Conservation (phyloP, 2,329 filamentous ascomycete genomes). For the Monilinia aucupariae region DNA sequence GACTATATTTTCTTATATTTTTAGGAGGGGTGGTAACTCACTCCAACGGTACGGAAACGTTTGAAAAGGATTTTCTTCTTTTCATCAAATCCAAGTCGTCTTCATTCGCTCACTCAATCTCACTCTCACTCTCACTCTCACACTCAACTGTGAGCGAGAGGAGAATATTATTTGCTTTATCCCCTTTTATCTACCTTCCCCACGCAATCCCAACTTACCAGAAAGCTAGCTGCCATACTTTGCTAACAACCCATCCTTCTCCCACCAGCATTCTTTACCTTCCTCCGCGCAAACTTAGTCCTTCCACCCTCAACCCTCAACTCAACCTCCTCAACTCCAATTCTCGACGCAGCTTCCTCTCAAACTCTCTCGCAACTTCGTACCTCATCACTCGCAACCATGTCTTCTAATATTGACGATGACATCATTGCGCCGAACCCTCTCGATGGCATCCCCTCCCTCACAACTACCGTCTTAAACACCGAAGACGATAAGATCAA, state of each 20-base stretch:
- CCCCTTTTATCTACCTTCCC: not conserved
- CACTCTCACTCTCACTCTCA: not conserved
- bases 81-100: not conserved
- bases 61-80: not conserved
- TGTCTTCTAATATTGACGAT: constrained; percentile 35
- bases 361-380: constrained; percentile 37
- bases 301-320: constrained; percentile 48
- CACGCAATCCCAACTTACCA: not conserved
- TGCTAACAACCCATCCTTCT: constrained; percentile 7
- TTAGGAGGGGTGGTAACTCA: too few relatives aligned
- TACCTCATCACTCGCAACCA: constrained; percentile 37
- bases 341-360: constrained; percentile 50
- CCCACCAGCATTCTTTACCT: constrained; percentile 70
- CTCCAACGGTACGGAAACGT: too few relatives aligned
- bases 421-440: constrained; percentile 35
- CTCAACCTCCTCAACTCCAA: constrained; percentile 60
- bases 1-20: too few relatives aligned
- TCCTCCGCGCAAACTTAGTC: constrained; percentile 73
- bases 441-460: constrained; percentile 51
- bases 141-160: not conserved
- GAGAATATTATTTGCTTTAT: not conserved
- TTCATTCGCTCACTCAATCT: not conserved
- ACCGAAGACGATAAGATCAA: constrained; percentile 56
- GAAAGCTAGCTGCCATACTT: not conserved
- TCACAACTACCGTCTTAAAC: constrained; percentile 55